Evolutionary conservation across 805 yeast species (phyloP), one percentile per base, ranked within the genome.

Genomic region (Nakazawaea ishiwadae): DNA sequence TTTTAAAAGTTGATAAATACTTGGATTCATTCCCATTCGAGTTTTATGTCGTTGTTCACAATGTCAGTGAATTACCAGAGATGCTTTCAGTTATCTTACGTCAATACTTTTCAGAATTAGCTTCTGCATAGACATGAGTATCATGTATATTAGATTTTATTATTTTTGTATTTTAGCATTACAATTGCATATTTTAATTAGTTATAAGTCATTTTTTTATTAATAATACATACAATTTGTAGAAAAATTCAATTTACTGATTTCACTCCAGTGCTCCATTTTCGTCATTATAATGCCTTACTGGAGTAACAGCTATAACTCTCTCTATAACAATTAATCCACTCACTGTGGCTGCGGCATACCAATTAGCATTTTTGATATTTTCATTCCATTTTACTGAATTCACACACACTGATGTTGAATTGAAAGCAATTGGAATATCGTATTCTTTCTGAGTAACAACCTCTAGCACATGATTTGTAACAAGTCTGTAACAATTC

Each of bases 11-110:
- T 45, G 81, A 79, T 45, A 85, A 81, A 51, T 93, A 93, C 55
- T 73, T 93, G 60, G 96, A 91, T 52, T 75, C 85, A 21, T 93
- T 93, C 81, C 98, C 99, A 52, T 93, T 93, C 63, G 98, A 93
- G 58, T 93, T 84, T 59, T 93, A 91, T 57, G 96, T 91, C 45
- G 91, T 95, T 50, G 97, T 93, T 19, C 81, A 85, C 51, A 80
- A 91, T 55, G 84, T 95, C 50, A 73, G 73, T 36, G 98, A 91
- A 63, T 71, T 93, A 29, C 99, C 99, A 12, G 86, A 82, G 55
- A 89, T 93, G 83, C 70, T 93, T 41, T 79, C 97, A 1, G 69
- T 84, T 50, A 91, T 95, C 48, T 71, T 93, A 45, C 79, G 98
- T 53, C 99, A 93, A 60, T 93, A 86, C 62, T 95, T 93, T 61